Conservation (phyloP, 1,284 basidiomycete genomes). For the Rhizopogon parksii region DNA sequence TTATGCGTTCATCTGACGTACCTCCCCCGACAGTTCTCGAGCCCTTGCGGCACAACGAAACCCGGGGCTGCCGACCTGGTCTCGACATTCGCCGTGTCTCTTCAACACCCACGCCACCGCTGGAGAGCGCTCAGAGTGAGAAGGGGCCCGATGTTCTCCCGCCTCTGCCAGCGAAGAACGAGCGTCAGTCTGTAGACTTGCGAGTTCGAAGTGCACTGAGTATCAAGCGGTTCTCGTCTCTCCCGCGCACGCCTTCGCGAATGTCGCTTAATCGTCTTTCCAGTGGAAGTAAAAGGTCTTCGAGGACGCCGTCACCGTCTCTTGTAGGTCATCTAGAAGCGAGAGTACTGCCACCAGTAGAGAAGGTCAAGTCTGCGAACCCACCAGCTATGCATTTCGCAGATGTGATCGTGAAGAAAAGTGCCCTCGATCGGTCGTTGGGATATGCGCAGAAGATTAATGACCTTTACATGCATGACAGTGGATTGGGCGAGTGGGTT, state of each 20-base stretch:
- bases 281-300: constrained; percentile 23
- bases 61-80: constrained; percentile 17
- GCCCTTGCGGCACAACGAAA: constrained; percentile 29
- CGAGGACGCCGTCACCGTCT: constrained; percentile 39
- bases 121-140: background rate
- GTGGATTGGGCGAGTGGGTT: constrained; percentile 77
- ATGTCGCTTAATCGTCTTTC: constrained; percentile 27
- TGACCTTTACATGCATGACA: constrained; percentile 71
- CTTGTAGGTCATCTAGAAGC: constrained; percentile 12
- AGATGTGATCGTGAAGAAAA: constrained; percentile 59
- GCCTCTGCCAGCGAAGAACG: constrained; percentile 27
- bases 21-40: constrained; percentile 36
- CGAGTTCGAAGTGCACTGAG: constrained; percentile 28
- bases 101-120: background rate
- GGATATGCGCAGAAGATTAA: constrained; percentile 82
- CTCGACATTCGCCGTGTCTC: constrained; percentile 26
- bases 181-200: constrained; percentile 17
- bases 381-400: constrained; percentile 71
- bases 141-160: constrained; percentile 18
- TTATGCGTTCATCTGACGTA: constrained; percentile 24
- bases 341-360: constrained; percentile 19
- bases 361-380: constrained; percentile 43
- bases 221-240: constrained; percentile 50
- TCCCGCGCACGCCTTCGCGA: constrained; percentile 52
- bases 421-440: constrained; percentile 63